Conservation (phyloP, 805 yeast genomes). For the Yamadazyma scolyti region DNA sequence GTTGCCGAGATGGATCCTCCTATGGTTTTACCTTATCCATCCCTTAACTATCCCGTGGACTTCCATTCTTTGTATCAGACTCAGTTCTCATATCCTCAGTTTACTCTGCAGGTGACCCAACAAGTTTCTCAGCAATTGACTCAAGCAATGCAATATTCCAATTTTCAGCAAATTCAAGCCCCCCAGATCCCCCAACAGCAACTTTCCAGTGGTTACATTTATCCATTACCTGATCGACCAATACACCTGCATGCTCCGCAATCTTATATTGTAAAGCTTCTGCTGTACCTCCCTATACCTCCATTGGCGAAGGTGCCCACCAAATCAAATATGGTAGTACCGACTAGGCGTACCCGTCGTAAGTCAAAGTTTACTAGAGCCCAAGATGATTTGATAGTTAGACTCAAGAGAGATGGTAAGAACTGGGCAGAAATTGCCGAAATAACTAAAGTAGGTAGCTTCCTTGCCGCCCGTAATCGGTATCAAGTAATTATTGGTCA, state of each 20-base stretch:
- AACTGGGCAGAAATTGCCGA: constrained; percentile 75
- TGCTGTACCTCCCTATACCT: constrained; percentile 39
- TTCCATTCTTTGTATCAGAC: too few species aligned
- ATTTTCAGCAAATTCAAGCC: too few species aligned
- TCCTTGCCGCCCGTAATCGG: constrained; percentile 70
- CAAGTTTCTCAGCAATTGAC: neutral
- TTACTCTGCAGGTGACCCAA: neutral
- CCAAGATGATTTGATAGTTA: constrained; percentile 64
- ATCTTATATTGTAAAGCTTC: constrained; percentile 5
- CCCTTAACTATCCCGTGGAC: constrained; percentile 13
- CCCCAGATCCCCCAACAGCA: too few species aligned
- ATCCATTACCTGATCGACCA: too few species aligned
- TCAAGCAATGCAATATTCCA: constrained; percentile 1
- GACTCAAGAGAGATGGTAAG: constrained; percentile 58
- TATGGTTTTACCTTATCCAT: constrained; percentile 13
- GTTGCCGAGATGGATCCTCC: constrained; percentile 14
- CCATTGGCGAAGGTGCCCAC: constrained; percentile 43
- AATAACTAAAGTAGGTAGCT: constrained; percentile 57
- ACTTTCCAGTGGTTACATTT: too few species aligned
- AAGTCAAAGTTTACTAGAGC: constrained; percentile 66
- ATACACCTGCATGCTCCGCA: too few species aligned
- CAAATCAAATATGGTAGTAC: too few species aligned
- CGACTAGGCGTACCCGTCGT: too few species aligned
- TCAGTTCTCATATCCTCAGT: neutral
- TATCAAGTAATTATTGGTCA: constrained; percentile 81